Conservation (phyloP, 2,329 filamentous ascomycete genomes). For the Acephala macrosclerotiorum region DNA sequence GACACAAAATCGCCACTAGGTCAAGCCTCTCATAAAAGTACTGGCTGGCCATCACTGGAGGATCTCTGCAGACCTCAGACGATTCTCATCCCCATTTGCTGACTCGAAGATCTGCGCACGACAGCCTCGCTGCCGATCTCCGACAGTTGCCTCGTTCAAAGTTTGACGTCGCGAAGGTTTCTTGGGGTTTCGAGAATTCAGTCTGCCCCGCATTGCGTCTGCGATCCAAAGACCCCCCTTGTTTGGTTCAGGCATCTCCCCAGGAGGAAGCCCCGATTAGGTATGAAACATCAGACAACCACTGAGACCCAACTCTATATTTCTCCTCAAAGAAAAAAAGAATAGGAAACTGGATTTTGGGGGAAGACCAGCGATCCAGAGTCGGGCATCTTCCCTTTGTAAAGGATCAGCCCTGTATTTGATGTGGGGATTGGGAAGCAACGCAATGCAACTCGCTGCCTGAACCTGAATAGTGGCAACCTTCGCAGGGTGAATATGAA, state of each 20-base stretch:
- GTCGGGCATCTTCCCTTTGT: neutral
- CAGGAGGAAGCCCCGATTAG: neutral
- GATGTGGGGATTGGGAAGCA: slow-evolving; percentile 7
- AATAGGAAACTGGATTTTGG: neutral
- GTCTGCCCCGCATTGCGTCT: neutral
- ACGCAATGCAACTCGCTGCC: slow-evolving; percentile 5
- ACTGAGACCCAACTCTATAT: neutral
- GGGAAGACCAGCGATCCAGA: neutral
- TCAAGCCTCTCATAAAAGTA: neutral
- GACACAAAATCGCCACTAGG: neutral
- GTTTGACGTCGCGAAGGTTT: neutral
- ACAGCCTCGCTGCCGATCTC: slow-evolving; percentile 8
- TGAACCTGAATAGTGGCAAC: neutral
- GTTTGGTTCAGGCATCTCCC: neutral
- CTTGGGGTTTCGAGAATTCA: neutral
- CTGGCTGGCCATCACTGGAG: neutral
- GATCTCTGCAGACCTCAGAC: neutral
- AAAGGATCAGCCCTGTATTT: neutral
- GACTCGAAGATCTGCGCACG: slow-evolving; percentile 1
- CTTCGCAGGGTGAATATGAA: neutral
- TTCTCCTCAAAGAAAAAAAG: neutral
- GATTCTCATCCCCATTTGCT: neutral
- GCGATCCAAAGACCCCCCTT: neutral
- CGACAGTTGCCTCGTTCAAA: neutral
- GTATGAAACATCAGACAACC: neutral